Base-by-base conservation (phyloP, 2,329 filamentous ascomycete genomes). In the Aspergillus fumigatiaffinis region DNA sequence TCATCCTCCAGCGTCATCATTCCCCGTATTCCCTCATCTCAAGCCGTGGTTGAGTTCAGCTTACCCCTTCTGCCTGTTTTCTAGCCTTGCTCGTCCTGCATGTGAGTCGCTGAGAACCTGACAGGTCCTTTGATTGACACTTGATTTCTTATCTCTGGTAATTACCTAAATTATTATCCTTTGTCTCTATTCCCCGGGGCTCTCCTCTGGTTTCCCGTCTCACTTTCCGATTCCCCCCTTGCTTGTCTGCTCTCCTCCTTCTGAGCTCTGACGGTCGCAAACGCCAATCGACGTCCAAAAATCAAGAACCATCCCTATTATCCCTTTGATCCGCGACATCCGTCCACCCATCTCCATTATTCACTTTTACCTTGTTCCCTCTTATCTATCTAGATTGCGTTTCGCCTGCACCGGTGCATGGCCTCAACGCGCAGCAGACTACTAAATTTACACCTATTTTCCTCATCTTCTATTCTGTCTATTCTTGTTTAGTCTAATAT, bases 331-430 rank as follows among this genome's bases (percentile, higher is more conserved):
- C 62, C 54, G 56, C 61, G 52, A 47, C 61, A 52, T 53, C 56
- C 32, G 52, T 48, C 48, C 57, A 54, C 56, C 60, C 61, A 47
- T 56, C 55, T 56, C 51, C 48, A 53, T 54, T 49, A 54, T 51
- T 61, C 53, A 57, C 49, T 58, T 52, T 51, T 55, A 53, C 56
- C 54, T 52, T 48, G 28, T 50, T 50, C 50, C 50, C 44, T 49
- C 53, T 42, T 57, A 57, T 50, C 49, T 58, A 56, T 51, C 55
- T 58, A 64, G 60, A 62, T 66, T 60, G 60, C 62, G 54, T 64
- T 64, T 64, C 56, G 57, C 60, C 65, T 64, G 61, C 66, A 60
- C 57, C 54, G 56, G 60, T 64, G 61, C 60, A 60, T 64, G 49
- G 38, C 55, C 47, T 50, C 44, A 49, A 47, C 52, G 41, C 57